phyloP scores from a whole-genome alignment of 2,329 filamentous ascomycete genomes.

The Fusarium sacchari region DNA sequence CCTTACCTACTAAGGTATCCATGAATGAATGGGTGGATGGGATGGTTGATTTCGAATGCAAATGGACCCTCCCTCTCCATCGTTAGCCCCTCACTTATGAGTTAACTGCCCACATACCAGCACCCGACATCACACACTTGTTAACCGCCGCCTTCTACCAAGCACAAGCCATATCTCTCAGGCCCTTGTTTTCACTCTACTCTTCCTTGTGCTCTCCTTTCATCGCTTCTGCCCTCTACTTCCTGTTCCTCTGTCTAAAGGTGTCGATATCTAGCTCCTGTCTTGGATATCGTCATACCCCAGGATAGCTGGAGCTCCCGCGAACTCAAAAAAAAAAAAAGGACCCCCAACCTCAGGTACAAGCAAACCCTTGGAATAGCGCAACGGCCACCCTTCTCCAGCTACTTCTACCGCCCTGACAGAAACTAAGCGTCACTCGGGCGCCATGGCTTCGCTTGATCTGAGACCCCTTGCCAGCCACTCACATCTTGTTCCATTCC shows the following conservation, averaged over 20 bases:
- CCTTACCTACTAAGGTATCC: not conserved
- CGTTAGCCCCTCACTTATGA: conserved; percentile 42
- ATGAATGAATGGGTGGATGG: conserved; percentile 20
- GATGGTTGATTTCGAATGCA: conserved; percentile 4
- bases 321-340: conserved; percentile 12
- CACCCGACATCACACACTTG: conserved; percentile 39
- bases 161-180: conserved; percentile 32
- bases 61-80: conserved; percentile 33
- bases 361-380: conserved; percentile 25
- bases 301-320: conserved; percentile 13
- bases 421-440: conserved; percentile 28
- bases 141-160: conserved; percentile 26
- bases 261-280: conserved; percentile 8
- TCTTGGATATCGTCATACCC: conserved; percentile 19
- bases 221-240: not conserved
- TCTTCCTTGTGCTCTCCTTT: not conserved
- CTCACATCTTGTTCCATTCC: conserved; percentile 29
- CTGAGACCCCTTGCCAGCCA: conserved; percentile 33
- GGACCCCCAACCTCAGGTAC: conserved; percentile 24
- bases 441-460: conserved; percentile 31
- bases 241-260: not conserved
- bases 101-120: conserved; percentile 41
- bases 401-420: conserved; percentile 25
- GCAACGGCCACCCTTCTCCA: conserved; percentile 5
- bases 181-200: conserved; percentile 5